phyloP scores from a whole-genome alignment of 306 rosid genomes.

The Citrullus colocynthis region DNA sequence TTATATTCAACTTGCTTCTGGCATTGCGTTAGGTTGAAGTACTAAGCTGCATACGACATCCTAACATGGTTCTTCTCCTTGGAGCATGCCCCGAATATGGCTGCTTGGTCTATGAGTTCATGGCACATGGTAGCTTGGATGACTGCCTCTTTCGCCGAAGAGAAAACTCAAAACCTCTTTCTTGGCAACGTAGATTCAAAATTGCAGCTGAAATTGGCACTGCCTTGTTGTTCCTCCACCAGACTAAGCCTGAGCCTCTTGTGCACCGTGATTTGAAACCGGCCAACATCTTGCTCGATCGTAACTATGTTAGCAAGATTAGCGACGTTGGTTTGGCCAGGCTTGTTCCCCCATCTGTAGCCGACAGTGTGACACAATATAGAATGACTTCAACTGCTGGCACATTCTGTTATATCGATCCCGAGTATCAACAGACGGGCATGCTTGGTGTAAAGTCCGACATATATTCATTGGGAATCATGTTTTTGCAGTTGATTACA shows the following conservation, averaged over 20 bases:
- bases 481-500: slow-evolving; percentile 65
- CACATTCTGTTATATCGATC: slow-evolving; percentile 91
- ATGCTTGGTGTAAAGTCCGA: slow-evolving; percentile 90
- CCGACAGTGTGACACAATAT: slow-evolving; percentile 67
- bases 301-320: slow-evolving; percentile 70
- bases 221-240: slow-evolving; percentile 83
- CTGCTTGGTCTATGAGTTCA: slow-evolving; percentile 79
- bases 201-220: slow-evolving; percentile 86
- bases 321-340: slow-evolving; percentile 86
- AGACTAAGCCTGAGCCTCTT: slow-evolving; percentile 81
- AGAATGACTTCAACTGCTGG: slow-evolving; percentile 88
- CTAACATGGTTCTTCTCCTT: slow-evolving; percentile 92
- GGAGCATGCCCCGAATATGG: slow-evolving; percentile 97
- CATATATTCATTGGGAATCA: slow-evolving; percentile 73
- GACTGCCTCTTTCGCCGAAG: slow-evolving; percentile 47
- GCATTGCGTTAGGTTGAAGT: slow-evolving; percentile 53
- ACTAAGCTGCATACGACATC: slow-evolving; percentile 83
- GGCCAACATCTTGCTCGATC: slow-evolving; percentile 69
- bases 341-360: slow-evolving; percentile 68
- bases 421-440: slow-evolving; percentile 93
- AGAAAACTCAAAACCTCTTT: slow-evolving; percentile 38
- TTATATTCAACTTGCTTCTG: background rate
- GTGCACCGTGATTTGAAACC: slow-evolving; percentile 95
- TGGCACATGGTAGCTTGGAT: slow-evolving; percentile 85
- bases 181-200: slow-evolving; percentile 74